Evolutionary conservation across 768 basidiomycete species (phyloP).

Genomic region (Macrolepiota albuminosa): DNA sequence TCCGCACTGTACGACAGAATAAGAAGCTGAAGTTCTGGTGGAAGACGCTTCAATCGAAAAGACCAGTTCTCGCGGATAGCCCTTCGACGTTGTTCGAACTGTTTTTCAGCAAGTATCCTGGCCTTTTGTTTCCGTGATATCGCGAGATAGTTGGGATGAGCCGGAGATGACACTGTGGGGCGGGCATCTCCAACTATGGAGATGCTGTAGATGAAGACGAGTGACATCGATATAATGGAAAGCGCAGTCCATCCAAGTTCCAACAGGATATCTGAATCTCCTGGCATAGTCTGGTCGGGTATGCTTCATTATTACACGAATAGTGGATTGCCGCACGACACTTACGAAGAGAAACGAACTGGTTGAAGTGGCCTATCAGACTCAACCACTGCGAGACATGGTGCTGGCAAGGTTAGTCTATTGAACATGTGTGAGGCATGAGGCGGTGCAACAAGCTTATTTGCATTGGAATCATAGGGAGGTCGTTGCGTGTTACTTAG

Average conservation of each 20-base stretch:
- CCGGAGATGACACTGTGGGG: not conserved
- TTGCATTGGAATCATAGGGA: not conserved
- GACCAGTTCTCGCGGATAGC: constrained; percentile 12
- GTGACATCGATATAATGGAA: constrained; percentile 11
- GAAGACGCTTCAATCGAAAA: constrained; percentile 27
- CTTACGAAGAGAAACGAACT: not conserved
- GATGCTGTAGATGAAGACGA: constrained; percentile 13
- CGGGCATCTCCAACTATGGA: constrained; percentile 9
- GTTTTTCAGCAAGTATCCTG: constrained; percentile 15
- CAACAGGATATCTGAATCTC: not conserved
- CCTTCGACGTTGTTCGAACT: constrained; percentile 18
- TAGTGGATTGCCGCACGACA: not conserved
- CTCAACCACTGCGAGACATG: not conserved
- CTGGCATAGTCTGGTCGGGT: not conserved
- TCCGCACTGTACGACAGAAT: constrained; percentile 26
- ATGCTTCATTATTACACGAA: not conserved
- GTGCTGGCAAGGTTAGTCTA: not conserved
- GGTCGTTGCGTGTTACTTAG: not conserved
- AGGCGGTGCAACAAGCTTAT: not conserved
- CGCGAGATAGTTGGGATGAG: constrained; percentile 14
- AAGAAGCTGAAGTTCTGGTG: constrained; percentile 26
- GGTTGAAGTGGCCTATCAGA: not conserved
- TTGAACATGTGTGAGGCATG: not conserved
- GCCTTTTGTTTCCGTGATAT: constrained; percentile 17
- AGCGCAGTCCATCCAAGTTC: constrained; percentile 12